Evolutionary conservation across 169 alveolate species (phyloP).

Genomic region (Babesia divergens): DNA sequence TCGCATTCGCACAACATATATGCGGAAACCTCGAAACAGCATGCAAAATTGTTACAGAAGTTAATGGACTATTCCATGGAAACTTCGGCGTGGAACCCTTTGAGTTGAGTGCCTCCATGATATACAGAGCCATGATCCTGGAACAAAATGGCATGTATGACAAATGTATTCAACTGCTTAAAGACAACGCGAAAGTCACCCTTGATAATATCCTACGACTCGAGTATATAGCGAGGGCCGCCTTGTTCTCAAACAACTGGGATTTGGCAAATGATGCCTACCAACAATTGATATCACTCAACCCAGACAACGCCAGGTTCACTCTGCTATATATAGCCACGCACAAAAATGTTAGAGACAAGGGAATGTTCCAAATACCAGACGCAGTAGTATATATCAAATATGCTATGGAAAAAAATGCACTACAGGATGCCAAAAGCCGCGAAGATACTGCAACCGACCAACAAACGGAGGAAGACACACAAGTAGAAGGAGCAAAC

Average conservation of each 20-base stretch:
- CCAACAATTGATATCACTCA: conserved; percentile 2
- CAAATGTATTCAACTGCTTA: conserved; percentile 22
- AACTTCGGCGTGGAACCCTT: conserved; percentile 18
- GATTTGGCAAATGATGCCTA: conserved; percentile 25
- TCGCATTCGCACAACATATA: conserved; percentile 51
- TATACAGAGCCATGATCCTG: conserved; percentile 37
- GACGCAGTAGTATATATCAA: no score
- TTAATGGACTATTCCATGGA: conserved; percentile 6
- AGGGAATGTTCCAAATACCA: conserved; percentile 15
- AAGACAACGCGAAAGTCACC: background rate
- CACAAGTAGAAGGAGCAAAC: background rate
- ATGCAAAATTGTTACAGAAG: conserved; percentile 13
- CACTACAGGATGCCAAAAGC: no score
- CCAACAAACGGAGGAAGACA: background rate
- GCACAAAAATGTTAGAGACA: conserved; percentile 6
- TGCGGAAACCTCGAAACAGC: conserved; percentile 32
- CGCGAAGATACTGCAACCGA: background rate
- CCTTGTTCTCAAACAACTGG: background rate
- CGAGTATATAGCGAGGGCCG: conserved; percentile 9
- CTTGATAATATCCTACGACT: conserved; percentile 21
- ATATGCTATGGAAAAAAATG: no score
- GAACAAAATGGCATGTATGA: conserved; percentile 33
- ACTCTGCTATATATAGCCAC: conserved; percentile 23
- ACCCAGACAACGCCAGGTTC: conserved; percentile 41
- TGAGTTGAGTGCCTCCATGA: conserved; percentile 41